Percentiles rank a stretch among this genome's conserved stretches.
Evolutionary conservation across 2,329 filamentous ascomycete species (phyloP).

Genomic region (Diplodia sapinea): DNA sequence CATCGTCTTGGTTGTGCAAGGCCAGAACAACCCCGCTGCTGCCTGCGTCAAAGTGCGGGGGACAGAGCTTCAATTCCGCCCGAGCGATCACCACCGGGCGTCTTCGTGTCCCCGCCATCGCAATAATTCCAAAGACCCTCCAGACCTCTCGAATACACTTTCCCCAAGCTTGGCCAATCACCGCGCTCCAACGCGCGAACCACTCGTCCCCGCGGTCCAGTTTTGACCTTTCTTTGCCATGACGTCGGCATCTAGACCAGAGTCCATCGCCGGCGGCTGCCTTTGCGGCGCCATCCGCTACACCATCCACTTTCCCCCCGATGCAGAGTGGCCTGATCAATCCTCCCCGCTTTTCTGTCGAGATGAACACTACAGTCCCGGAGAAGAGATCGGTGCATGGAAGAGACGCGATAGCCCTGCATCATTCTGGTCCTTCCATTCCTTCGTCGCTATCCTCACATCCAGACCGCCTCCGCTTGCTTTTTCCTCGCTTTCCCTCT

Average conservation of each 20-base stretch:
- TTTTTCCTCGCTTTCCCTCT: not conserved
- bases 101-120: not conserved
- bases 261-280: conserved; percentile 35
- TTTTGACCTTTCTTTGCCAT: not conserved
- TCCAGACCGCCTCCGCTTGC: not conserved
- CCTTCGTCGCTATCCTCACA: not conserved
- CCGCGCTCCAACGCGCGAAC: not conserved
- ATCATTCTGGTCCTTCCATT: not conserved
- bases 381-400: not conserved
- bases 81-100: not conserved
- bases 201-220: not conserved
- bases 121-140: not conserved
- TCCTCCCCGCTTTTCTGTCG: not conserved
- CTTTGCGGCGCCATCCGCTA: conserved; percentile 39
- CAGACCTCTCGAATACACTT: not conserved
- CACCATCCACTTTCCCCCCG: conserved; percentile 36
- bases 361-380: not conserved
- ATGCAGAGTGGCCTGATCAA: conserved; percentile 35
- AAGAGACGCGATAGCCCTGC: not conserved
- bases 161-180: not conserved
- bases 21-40: not conserved
- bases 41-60: not conserved
- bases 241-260: conserved; percentile 9
- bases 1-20: conserved; percentile 13
- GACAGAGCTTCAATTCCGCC: not conserved